Base-by-base conservation (phyloP, 2,329 filamentous ascomycete species). In the Colletotrichum kahawae region DNA sequence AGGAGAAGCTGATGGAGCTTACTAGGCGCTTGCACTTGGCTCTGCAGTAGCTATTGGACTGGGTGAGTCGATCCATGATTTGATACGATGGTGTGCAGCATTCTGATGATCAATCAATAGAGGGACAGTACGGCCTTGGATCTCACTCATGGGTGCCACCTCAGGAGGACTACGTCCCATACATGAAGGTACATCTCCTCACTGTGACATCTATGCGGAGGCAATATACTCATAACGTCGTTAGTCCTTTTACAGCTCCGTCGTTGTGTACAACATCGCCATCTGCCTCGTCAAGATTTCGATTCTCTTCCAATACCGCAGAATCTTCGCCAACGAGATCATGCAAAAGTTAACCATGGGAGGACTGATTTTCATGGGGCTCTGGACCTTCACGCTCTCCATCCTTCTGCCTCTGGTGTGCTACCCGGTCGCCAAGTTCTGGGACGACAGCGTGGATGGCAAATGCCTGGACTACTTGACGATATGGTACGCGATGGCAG, bases 221-320 rank as follows among this genome's bases (percentile, higher is more conserved):
- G 4, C 12, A 38, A 2, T 14, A 16, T 31, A 18, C 54, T 59
- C 16, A 71, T 43, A 2, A 60, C 43, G 21, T 29, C 48, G 21
- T 48, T 60, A 83, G 82, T 77, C 78, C 0, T 79, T 85, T 8
- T 83, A 81, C 60, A 72, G 78, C 9, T 79, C 80, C n/a, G 82
- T 85, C 29, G 59, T 83, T 31, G 75, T 81, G 27, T 85, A 85
- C 78, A 84, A 83, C 76, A 27, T 81, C 24, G 77, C 80, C 14
- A 80, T 84, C 38, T 80, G 79, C 66, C 38, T 82, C 24, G 82
- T 82, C 75, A 86, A 85, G 77, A 78, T 82, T 18, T 84, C 84
- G 6, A 83, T 85, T 62, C 75, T 85, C 8, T 77, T 85, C n/a
- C 84, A 84, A 59, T 85, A 85, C 79, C 81, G 83, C 2, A 83